Evolutionary conservation across 352 stramenopile species (phyloP), one percentile per base, ranked within the genome.

Genomic region (Globisporangium okanoganense): DNA sequence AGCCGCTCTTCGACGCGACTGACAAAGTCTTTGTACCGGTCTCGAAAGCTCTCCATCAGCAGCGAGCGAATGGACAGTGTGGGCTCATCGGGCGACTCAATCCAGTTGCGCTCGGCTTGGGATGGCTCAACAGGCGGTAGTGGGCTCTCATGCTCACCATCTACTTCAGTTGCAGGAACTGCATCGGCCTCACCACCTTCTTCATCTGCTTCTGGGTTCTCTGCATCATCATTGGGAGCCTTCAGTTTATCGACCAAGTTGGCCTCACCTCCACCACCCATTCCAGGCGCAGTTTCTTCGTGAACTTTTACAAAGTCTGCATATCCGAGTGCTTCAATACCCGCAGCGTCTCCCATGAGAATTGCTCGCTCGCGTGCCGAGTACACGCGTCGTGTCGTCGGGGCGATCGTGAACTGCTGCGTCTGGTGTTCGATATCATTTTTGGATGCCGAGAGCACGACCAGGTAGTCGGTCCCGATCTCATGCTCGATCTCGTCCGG

Each of bases 311-410:
- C 31, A 36, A 53, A 70, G 60, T 81, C 70, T 3, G 60, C 65
- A 41, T 75, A 78, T 5, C 73, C 70, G 25, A 73, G 25, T 2
- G 64, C 51, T n/a, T 78, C 67, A 25, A 56, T 47, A 8, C 1
- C 35, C 22, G 13, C 40, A 14, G 24, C 29, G 27, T 58, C 72
- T 36, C 44, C 64, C 4, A 48, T 59, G 29, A 90, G 60, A 36
- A 72, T 74, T 14, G 62, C 74, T 29, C 71, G 75, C 56, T 91
- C 82, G 13, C 82, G 71, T 20, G 57, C 65, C n/a, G 79, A 89
- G 69, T 89, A 91, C 38, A 89, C 57, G 18, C 67, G 61, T 0
- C 71, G 64, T 35, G 67, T 63, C 2, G 63, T 63, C 20, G 78
- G 74, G 3, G 72, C 74, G 25, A 88, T 44, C n/a, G 57, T 56